These are phyloP conservation scores for Tolypocladium endophyticum DNA, from an alignment of 2,329 filamentous ascomycete genomes.

Conservation along the genomic window DNA sequence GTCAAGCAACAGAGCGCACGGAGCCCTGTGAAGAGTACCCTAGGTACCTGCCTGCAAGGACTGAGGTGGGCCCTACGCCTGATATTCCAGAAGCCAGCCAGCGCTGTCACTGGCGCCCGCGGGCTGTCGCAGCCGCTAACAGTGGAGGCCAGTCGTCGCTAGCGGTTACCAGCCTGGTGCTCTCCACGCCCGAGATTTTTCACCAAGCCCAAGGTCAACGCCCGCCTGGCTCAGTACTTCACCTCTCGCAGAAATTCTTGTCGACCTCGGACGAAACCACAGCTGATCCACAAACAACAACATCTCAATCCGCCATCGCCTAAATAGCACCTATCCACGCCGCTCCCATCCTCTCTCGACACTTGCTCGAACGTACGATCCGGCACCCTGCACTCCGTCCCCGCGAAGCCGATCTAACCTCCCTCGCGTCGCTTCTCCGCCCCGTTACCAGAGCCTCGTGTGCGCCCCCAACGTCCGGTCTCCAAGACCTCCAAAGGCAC, in stretches of 20 bases:
- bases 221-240: neutral
- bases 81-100: neutral
- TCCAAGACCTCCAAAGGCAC: neutral
- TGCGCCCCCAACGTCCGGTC: neutral
- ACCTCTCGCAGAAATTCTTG: conserved; percentile 3
- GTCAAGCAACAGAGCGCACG: neutral
- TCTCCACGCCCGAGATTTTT: conserved; percentile 3
- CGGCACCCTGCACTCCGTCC: neutral
- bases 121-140: neutral
- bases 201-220: neutral
- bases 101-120: neutral
- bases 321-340: neutral
- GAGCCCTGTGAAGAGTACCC: neutral
- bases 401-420: neutral
- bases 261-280: neutral
- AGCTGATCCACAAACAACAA: neutral
- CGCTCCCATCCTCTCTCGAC: neutral
- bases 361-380: neutral
- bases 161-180: neutral
- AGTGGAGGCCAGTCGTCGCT: neutral
- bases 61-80: neutral
- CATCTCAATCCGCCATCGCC: neutral
- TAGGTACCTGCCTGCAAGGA: too few species aligned
- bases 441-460: neutral
- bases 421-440: neutral